Evolutionary conservation across 257 asterid species (phyloP), one percentile per base, ranked within the genome.

Genomic region (Fraxinus anomala): DNA sequence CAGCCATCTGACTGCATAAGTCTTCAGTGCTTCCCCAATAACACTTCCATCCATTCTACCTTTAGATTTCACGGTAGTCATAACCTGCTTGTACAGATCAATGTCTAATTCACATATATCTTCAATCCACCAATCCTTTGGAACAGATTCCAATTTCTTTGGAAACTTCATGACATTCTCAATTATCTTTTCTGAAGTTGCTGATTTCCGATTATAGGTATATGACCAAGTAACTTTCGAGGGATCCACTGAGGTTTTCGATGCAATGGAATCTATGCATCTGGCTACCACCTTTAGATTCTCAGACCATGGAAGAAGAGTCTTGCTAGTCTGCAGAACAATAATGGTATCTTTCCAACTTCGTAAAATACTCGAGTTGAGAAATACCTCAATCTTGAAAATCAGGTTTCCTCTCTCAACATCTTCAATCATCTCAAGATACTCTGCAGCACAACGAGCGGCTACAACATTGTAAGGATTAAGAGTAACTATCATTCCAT

Each of bases 91-190:
- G 88, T 83, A 94, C 37, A 89, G 87, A 79, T 91, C 93, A 74
- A 92, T 87, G 71, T 94, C 97, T 80, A 94, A 73, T 34, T 92
- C 97, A 36, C 97, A 94, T 76, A 92, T 82, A 82, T 94, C 97
- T 84, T 94, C 97, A n/a, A 89, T 78, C 98, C 98, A 94, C 98
- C 98, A 94, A 79, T 92, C 98, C 82, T 76, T 94, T 0, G 97
- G 93, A 77, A 90, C 91, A 0, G 84, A 70, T n/a, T 82, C 92
- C 23, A 61, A 26, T 81, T 83, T 89, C 34, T 79, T 87, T 0
- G 89, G 80, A 37, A 85, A 80, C 77, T 84, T 89, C 24, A 79
- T 21, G 67, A 85, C 88, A 54, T 69, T 76, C 73, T 80, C 90
- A 21, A 84, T 87, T 34, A 82, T 84, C 81, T 85, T 83, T 47